phyloP scores from a whole-genome alignment of 805 yeast species.

The Pachysolen tannophilus region DNA sequence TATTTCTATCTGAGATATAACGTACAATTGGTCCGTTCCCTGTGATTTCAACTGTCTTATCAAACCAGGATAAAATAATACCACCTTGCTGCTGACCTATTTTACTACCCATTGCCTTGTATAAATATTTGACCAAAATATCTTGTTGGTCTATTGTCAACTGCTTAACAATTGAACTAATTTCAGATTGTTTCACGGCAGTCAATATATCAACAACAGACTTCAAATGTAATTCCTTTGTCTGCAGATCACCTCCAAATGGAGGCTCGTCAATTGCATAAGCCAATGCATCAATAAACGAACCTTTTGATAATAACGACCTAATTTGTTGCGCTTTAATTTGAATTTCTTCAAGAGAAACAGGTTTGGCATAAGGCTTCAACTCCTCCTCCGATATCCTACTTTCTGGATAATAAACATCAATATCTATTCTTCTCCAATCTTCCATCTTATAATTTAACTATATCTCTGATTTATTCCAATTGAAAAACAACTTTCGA shows the following conservation, averaged over 20 bases:
- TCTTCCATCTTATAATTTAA: conserved; percentile 52
- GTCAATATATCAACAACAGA: conserved; percentile 66
- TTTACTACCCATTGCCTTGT: conserved; percentile 73
- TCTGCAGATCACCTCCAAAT: conserved; percentile 60
- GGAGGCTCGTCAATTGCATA: conserved; percentile 69
- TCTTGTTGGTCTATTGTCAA: conserved; percentile 64
- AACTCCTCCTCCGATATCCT: conserved; percentile 59
- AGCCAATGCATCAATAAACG: conserved; percentile 57
- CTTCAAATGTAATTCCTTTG: conserved; percentile 41
- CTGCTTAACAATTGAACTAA: conserved; percentile 48
- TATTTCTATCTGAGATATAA: conserved; percentile 77
- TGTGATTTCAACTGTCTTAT: conserved; percentile 72
- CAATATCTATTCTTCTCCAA: conserved; percentile 94
- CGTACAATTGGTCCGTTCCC: conserved; percentile 89
- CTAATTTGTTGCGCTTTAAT: conserved; percentile 51
- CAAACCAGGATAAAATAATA: conserved; percentile 82
- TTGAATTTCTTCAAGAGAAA: conserved; percentile 46
- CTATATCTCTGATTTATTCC: too few relatives aligned
- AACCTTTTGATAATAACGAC: conserved; percentile 60
- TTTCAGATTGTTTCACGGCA: conserved; percentile 60
- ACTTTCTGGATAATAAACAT: conserved; percentile 79
- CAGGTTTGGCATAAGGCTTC: conserved; percentile 43
- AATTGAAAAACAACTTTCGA: too few relatives aligned
- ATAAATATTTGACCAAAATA: conserved; percentile 73
- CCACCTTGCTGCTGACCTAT: conserved; percentile 86